Conservation (phyloP, 2,329 filamentous ascomycete species). For the Decorospora gaudefroyi region DNA sequence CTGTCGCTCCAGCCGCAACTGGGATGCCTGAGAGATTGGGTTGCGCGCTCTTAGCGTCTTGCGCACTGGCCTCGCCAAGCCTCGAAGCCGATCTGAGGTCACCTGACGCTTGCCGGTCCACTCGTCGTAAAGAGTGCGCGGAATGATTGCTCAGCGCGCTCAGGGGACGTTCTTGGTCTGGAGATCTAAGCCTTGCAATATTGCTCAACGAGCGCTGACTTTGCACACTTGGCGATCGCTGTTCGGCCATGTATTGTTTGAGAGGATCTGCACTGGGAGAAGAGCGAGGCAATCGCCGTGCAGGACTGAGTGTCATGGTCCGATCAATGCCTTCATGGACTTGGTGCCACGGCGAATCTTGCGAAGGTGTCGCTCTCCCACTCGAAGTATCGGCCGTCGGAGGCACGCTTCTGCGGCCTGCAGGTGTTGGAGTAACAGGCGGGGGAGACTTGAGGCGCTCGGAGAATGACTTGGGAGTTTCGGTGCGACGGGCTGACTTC, state of each 20-base stretch:
- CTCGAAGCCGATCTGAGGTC: slow-evolving; percentile 73
- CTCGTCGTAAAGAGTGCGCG: slow-evolving; percentile 72
- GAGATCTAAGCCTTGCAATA: slow-evolving; percentile 47
- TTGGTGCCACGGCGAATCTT: slow-evolving; percentile 50
- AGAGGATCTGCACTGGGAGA: slow-evolving; percentile 41
- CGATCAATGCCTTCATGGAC: slow-evolving; percentile 53
- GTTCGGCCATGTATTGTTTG: slow-evolving; percentile 44
- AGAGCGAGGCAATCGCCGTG: slow-evolving; percentile 44
- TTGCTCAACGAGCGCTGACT: slow-evolving; percentile 53
- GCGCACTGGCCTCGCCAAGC: slow-evolving; percentile 56
- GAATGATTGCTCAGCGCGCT: slow-evolving; percentile 63
- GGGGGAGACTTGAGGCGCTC: slow-evolving; percentile 42
- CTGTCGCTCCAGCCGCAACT: slow-evolving; percentile 43
- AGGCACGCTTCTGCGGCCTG: slow-evolving; percentile 30
- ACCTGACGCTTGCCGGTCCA: slow-evolving; percentile 69
- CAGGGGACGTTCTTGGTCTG: slow-evolving; percentile 62
- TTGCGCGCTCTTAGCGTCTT: slow-evolving; percentile 41
- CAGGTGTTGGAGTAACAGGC: slow-evolving; percentile 39
- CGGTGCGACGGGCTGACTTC: slow-evolving; percentile 48
- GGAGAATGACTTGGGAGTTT: slow-evolving; percentile 41
- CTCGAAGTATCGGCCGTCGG: slow-evolving; percentile 34
- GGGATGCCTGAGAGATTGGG: slow-evolving; percentile 40
- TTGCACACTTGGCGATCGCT: slow-evolving; percentile 48
- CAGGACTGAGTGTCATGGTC: slow-evolving; percentile 44
- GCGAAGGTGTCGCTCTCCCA: slow-evolving; percentile 22